Evolutionary conservation across 108 stramenopile genomes (phyloP).

Genomic region (Fistulifera solaris): DNA sequence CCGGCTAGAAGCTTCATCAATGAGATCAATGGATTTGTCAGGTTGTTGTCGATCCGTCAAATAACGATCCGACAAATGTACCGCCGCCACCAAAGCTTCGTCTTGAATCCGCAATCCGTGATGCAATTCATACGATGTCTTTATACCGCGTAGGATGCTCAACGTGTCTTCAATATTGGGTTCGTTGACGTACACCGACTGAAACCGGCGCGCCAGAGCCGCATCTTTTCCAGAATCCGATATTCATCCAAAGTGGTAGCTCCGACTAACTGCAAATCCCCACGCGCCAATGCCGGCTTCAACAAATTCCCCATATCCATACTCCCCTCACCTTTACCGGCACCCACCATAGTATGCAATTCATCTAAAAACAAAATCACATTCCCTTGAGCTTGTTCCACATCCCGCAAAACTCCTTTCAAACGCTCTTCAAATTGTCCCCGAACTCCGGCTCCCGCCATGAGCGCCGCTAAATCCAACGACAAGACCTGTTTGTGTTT

Average conservation of each 20-base stretch:
- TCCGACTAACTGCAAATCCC: conserved; percentile 91
- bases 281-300: conserved; percentile 90
- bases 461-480: conserved; percentile 79
- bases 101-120: conserved; percentile 90
- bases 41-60: conserved; percentile 90
- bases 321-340: conserved; percentile 44
- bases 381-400: conserved; percentile 62
- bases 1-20: conserved; percentile 88
- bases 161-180: conserved; percentile 90
- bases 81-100: conserved; percentile 89
- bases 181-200: conserved; percentile 86
- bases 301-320: conserved; percentile 84
- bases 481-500: conserved; percentile 68
- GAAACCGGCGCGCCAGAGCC: conserved; percentile 92
- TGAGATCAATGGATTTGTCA: conserved; percentile 89
- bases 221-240: conserved; percentile 90
- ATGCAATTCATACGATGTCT: conserved; percentile 86
- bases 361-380: conserved; percentile 96
- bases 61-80: conserved; percentile 86
- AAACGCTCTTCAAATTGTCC: conserved; percentile 97
- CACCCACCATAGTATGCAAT: conserved; percentile 90
- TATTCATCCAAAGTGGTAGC: conserved; percentile 96
- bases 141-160: conserved; percentile 89
- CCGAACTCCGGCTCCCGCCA: conserved; percentile 90
- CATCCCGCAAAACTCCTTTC: conserved; percentile 84